Conservation (phyloP, 495 filamentous ascomycete genomes). For the Thermochaetoides thermophila region DNA sequence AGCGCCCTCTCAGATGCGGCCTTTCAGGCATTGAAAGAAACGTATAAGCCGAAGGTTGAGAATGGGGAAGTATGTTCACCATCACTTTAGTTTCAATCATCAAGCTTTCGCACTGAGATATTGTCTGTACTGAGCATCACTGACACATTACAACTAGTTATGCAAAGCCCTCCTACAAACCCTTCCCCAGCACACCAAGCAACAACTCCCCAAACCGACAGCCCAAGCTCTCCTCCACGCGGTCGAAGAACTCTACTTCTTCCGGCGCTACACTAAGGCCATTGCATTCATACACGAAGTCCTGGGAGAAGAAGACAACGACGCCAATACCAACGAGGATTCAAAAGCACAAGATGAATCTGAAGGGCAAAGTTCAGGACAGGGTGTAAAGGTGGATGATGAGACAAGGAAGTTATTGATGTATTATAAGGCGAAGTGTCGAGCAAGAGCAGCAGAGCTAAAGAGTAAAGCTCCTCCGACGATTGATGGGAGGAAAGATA, state of each 20-base stretch:
- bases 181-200: constrained; percentile 2
- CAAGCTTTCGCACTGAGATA: neutral
- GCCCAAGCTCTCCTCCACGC: constrained; percentile 36
- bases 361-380: neutral
- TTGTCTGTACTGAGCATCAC: neutral
- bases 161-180: constrained; percentile 27
- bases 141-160: constrained; percentile 27
- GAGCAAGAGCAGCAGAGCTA: constrained; percentile 5
- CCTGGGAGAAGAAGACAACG: constrained; percentile 9
- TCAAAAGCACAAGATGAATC: neutral
- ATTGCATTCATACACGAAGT: constrained; percentile 18
- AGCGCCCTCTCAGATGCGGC: constrained; percentile 30
- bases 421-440: constrained; percentile 24
- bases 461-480: neutral
- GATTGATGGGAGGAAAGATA: neutral
- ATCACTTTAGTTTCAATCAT: neutral
- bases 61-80: constrained; percentile 31
- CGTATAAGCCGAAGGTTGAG: constrained; percentile 28
- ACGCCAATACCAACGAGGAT: too few relatives aligned
- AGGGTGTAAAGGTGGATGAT: constrained; percentile 14
- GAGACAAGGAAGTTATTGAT: constrained; percentile 21
- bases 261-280: constrained; percentile 30
- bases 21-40: constrained; percentile 23
- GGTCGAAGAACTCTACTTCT: constrained; percentile 43
- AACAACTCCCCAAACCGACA: constrained; percentile 22